phyloP scores from a whole-genome alignment of 2,329 filamentous ascomycete genomes.

The Exophiala aquamarina region DNA sequence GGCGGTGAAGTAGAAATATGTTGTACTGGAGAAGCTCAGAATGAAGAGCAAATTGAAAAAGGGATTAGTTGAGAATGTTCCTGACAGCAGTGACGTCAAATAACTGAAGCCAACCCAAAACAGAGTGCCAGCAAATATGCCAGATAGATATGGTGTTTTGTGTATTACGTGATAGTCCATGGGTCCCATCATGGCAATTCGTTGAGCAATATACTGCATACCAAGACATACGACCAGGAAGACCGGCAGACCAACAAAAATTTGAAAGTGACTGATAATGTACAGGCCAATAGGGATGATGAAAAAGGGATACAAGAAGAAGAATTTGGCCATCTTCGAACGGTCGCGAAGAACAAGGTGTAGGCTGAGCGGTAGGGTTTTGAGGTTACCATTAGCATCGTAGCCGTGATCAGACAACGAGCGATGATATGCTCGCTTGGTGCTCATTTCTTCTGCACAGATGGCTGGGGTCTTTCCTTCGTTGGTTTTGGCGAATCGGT shows the following conservation, averaged over 20 bases:
- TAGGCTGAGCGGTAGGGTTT: slow-evolving; percentile 70
- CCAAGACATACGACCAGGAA: slow-evolving; percentile 48
- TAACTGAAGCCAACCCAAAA: slow-evolving; percentile 80
- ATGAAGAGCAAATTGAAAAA: slow-evolving; percentile 77
- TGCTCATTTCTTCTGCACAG: slow-evolving; percentile 89
- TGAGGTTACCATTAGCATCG: slow-evolving; percentile 71
- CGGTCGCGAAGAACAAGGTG: slow-evolving; percentile 72
- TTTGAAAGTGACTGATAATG: slow-evolving; percentile 69
- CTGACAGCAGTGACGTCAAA: slow-evolving; percentile 73
- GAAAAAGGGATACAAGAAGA: slow-evolving; percentile 85
- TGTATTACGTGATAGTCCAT: slow-evolving; percentile 87
- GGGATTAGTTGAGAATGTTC: slow-evolving; percentile 64
- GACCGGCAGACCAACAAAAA: slow-evolving; percentile 74
- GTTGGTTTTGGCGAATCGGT: slow-evolving; percentile 84
- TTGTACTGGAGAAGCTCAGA: slow-evolving; percentile 62
- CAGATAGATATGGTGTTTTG: slow-evolving; percentile 91
- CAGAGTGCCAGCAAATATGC: slow-evolving; percentile 84
- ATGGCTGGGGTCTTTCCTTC: slow-evolving; percentile 87
- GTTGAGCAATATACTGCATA: slow-evolving; percentile 75
- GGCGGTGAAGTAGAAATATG: slow-evolving; percentile 82
- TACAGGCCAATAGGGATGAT: slow-evolving; percentile 70
- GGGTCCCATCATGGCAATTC: slow-evolving; percentile 78
- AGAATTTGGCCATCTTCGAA: slow-evolving; percentile 76
- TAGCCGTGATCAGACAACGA: slow-evolving; percentile 84
- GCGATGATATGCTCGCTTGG: slow-evolving; percentile 74